A percentile compares a stretch with the other conserved stretches of the same genome.
Conservation (phyloP, 129 eudicot genomes). For the Cynara cardunculus region DNA sequence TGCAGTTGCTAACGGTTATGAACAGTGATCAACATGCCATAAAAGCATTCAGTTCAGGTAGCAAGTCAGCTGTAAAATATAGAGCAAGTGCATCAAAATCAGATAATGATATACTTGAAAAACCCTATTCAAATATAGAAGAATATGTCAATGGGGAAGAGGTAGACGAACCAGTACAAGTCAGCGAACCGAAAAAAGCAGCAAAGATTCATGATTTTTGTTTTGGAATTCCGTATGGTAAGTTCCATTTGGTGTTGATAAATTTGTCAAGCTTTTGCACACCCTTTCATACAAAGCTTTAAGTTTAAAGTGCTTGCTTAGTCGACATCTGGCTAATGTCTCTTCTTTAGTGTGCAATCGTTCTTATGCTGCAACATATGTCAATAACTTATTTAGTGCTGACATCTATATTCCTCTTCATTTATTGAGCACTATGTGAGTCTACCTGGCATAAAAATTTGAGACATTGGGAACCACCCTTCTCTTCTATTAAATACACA, state of each 20-base stretch:
- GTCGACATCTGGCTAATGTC: neutral
- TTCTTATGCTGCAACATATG: neutral
- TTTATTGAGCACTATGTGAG: neutral
- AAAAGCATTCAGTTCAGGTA: conserved; percentile 36
- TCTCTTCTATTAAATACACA: neutral
- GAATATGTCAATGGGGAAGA: conserved; percentile 29
- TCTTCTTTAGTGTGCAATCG: neutral
- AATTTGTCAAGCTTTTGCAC: neutral
- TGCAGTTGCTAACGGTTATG: conserved; percentile 38
- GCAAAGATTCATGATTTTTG: conserved; percentile 92
- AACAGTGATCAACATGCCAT: conserved; percentile 40
- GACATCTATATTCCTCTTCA: neutral
- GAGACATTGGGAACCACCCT: neutral
- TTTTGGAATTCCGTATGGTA: conserved; percentile 90
- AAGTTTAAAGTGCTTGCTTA: neutral
- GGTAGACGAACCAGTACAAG: conserved; percentile 29
- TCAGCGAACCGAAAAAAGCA: conserved; percentile 45
- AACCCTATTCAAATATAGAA: conserved; percentile 31
- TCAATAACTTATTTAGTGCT: neutral
- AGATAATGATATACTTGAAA: conserved; percentile 30
- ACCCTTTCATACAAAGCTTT: neutral
- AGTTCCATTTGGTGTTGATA: conserved; percentile 27
- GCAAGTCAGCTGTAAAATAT: conserved; percentile 35
- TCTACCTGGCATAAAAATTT: neutral
- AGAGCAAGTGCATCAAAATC: conserved; percentile 36